Base-by-base conservation (phyloP, 2,329 filamentous ascomycete genomes). In the Triangularia setosa region DNA sequence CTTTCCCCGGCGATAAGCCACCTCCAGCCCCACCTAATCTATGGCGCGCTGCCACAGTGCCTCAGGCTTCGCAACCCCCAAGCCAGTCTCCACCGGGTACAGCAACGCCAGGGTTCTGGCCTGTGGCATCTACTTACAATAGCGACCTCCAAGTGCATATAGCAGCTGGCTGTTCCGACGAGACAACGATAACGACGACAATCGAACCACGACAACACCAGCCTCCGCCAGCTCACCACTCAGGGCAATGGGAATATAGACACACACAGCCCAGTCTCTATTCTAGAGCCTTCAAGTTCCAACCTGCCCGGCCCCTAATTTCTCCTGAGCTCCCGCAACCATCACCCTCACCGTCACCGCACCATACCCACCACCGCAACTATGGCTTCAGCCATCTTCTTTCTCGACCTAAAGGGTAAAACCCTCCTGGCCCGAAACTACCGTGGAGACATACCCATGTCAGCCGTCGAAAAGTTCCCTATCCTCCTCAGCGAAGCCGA, bases 371-470 rank as follows among this genome's bases (percentile, higher is more conserved):
- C n/a, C n/a, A n/a, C n/a, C n/a, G n/a, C n/a, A n/a, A n/a, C n/a
- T n/a, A 99, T 99, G 95, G 95, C 95, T 72, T 99, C 95, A 66
- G 95, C 95, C 69, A 78, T 99, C 74, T 99, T 99, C 86, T 99
- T 99, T 78, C 90, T 99, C 74, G 95, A 99, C 79, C 86, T 99
- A 72, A 99, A 99, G 92, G 95, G 95, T 91, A 99, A 99, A 93
- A 98, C 95, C 83, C 93, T 99, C 73, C 86, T 99, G 75, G 95
- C 95, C 79, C 92, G 95, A 75, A 99, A 99, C 82, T 99, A 99
- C 79, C 88, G 95, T 77, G 95, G 95, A 78, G 95, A 99, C 74
- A 96, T 99, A 70, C 95, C 95, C 78, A 98, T 99, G 95, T 96
- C 93, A 64, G 95, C 95, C 35, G 95, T 99, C 73, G 95, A 99